Evolutionary conservation across 2,329 filamentous ascomycete genomes (phyloP), one percentile per base, ranked within the genome.

Genomic region (Diaporthe sp.): DNA sequence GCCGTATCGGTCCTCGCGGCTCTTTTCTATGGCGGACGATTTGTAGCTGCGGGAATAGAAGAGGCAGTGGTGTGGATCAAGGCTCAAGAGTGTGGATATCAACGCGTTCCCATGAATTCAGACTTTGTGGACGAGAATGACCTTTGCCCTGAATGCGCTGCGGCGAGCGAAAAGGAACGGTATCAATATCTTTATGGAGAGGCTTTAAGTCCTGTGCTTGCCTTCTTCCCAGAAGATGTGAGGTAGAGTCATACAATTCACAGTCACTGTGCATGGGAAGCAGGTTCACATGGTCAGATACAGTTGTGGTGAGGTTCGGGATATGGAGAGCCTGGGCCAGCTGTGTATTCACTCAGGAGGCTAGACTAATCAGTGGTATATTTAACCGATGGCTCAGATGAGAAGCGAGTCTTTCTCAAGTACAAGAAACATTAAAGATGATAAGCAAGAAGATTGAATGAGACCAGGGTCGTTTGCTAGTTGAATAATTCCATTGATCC

Each of bases 191-290:
- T 35, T 9, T 47, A 47, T 44, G 59, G 17, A 17, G 6, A 50
- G 42, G 27, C 61, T 25, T 19, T 65, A 9, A 65, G 61, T 35
- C 61, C 61, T 50, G 61, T 65, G 27, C 42, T 65, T n/a, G 61
- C 61, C 42, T 65, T 47, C 61, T 65, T 65, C 2, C 61, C 61
- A 35, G 19, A 50, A 17, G 42, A 65, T 50, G 6, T 3, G 12
- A 47, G 42, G 61, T 65, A 47, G 22, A 35, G 2, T 32, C 15
- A 15, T 13, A 19, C 13, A 10, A 19, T 19, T 8, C 35, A 10
- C 13, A 15, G 1, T 47, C 2, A 30, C 25, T 4, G 7, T 47
- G 17, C 17, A 47, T 9, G 12, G 22, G 39, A 63, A 63, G 25
- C 39, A 15, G 39, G 5, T 13, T 30, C 39, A 47, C 9, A 44